Percentiles rank a stretch among this genome's conserved stretches.
These are phyloP conservation scores for Ophiorrhiza pumila DNA, from an alignment of 257 asterid species.

Conservation along the genomic window DNA sequence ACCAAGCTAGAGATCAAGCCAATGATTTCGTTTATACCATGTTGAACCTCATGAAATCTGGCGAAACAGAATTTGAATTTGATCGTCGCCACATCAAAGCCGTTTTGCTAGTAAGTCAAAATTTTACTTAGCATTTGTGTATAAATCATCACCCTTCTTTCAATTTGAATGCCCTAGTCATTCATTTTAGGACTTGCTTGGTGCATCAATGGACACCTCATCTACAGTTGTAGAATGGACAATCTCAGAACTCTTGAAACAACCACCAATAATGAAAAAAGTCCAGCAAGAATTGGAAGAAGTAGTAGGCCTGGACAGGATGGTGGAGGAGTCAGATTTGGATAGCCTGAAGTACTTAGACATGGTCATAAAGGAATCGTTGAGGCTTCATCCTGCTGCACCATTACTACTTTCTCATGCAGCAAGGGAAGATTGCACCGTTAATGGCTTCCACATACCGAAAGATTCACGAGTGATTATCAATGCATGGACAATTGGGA, in stretches of 20 bases:
- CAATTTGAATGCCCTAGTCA: too few species aligned
- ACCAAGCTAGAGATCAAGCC: neutral
- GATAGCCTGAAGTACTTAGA: slow-evolving; percentile 37
- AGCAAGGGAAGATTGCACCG: slow-evolving; percentile 34
- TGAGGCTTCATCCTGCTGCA: slow-evolving; percentile 50
- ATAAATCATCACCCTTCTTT: neutral
- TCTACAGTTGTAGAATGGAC: slow-evolving; percentile 46
- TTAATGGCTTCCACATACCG: slow-evolving; percentile 36
- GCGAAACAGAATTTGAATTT: slow-evolving; percentile 15
- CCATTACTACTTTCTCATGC: slow-evolving; percentile 46
- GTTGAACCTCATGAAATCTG: slow-evolving; percentile 15
- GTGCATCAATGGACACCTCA: slow-evolving; percentile 48
- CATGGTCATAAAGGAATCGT: slow-evolving; percentile 48
- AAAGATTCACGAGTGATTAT: slow-evolving; percentile 40
- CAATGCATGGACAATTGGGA: slow-evolving; percentile 42
- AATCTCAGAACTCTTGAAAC: slow-evolving; percentile 38
- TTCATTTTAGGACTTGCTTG: slow-evolving; percentile 43
- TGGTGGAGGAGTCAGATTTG: slow-evolving; percentile 51
- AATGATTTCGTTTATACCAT: slow-evolving; percentile 15
- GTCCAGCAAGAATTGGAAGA: slow-evolving; percentile 41
- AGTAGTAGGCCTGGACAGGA: slow-evolving; percentile 43
- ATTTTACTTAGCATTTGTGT: too few species aligned
- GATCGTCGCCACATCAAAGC: slow-evolving; percentile 28
- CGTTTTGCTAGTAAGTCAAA: slow-evolving; percentile 21
- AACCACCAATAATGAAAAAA: slow-evolving; percentile 41